Evolutionary conservation across 257 asterid genomes (phyloP).

Genomic region (Nicotiana noctiflora): DNA sequence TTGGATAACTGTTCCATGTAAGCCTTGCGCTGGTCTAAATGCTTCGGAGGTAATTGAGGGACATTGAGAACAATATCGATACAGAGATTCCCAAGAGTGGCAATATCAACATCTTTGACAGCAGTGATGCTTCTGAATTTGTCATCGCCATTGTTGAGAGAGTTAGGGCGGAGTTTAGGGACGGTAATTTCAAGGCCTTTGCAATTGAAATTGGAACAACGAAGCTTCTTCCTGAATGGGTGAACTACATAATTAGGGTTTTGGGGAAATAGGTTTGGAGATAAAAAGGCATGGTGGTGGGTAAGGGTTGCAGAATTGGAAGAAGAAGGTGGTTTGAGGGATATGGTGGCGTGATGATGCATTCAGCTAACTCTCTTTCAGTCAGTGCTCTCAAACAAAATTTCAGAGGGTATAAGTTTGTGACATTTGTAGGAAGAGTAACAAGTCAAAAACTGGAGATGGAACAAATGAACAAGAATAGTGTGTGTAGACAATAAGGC

Average conservation of each 20-base stretch:
- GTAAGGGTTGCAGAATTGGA: neutral
- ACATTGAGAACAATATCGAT: slow-evolving; percentile 87
- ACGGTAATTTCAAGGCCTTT: slow-evolving; percentile 37
- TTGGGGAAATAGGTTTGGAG: slow-evolving; percentile 27
- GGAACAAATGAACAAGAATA: no score
- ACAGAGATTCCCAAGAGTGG: slow-evolving; percentile 85
- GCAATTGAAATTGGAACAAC: slow-evolving; percentile 32
- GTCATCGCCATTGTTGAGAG: slow-evolving; percentile 27
- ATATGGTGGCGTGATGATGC: slow-evolving; percentile 53
- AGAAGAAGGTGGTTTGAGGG: slow-evolving; percentile 29
- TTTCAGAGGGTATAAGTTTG: no score
- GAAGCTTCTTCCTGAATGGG: slow-evolving; percentile 2
- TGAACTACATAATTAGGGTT: slow-evolving; percentile 39
- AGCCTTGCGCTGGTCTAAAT: slow-evolving; percentile 52
- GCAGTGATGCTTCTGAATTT: slow-evolving; percentile 37
- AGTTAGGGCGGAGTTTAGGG: slow-evolving; percentile 27
- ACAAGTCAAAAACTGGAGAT: no score
- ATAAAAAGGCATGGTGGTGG: slow-evolving; percentile 30
- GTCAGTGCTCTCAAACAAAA: no score
- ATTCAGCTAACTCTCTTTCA: slow-evolving; percentile 25
- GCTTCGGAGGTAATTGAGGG: slow-evolving; percentile 72
- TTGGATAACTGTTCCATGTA: slow-evolving; percentile 64
- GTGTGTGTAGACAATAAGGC: no score
- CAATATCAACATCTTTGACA: slow-evolving; percentile 69
- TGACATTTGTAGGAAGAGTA: no score